phyloP scores from a whole-genome alignment of 305 asterid genomes.

The Fraxinus paxiana region DNA sequence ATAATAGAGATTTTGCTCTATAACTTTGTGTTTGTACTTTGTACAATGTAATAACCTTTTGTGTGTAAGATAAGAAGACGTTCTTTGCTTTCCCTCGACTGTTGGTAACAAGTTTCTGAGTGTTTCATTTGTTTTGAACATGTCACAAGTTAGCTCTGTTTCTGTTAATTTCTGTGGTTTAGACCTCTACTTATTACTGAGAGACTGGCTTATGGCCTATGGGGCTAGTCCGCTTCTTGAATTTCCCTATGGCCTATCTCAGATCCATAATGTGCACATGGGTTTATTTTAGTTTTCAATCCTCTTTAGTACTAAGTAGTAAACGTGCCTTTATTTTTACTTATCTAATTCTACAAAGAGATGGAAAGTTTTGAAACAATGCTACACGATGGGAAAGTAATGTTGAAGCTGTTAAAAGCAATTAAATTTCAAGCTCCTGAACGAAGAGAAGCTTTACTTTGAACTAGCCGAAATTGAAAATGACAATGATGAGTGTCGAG shows the following conservation, averaged over 20 bases:
- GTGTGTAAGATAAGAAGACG: slow-evolving; percentile 27
- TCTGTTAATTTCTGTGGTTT: background rate
- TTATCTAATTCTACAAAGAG: background rate
- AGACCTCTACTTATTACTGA: background rate
- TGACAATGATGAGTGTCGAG: background rate
- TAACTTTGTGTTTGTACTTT: slow-evolving; percentile 20
- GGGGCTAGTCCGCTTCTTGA: background rate
- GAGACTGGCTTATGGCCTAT: background rate
- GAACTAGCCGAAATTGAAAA: background rate
- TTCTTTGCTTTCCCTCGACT: background rate
- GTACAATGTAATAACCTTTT: slow-evolving; percentile 24
- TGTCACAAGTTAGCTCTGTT: background rate
- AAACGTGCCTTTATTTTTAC: background rate
- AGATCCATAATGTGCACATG: background rate
- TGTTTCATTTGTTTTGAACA: background rate
- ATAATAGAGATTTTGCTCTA: slow-evolving; percentile 36
- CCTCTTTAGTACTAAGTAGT: background rate
- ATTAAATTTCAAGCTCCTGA: background rate
- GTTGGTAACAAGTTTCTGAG: background rate
- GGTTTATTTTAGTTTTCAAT: background rate
- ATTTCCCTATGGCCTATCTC: background rate
- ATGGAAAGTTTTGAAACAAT: background rate
- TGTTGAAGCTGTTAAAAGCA: background rate
- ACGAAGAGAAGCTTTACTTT: background rate
- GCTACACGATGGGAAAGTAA: background rate